Base-by-base conservation (phyloP, 331 rosid genomes). In the Telfairia occidentalis region DNA sequence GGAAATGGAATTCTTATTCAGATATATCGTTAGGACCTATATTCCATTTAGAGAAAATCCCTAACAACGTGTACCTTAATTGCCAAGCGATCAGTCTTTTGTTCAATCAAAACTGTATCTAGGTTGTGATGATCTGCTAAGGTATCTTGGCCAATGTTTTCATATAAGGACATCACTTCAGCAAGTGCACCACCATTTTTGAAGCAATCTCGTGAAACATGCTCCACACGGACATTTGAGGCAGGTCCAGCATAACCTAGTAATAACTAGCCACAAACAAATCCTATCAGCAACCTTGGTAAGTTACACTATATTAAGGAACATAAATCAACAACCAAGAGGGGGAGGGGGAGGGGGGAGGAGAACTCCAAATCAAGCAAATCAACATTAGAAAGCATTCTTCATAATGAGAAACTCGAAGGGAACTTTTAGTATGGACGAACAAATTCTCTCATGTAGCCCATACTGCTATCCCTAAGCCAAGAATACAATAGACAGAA, bases 201-300 rank as follows among this genome's bases (percentile, higher is more conserved):
- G 69, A 94, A 89, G 81, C 95, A 84, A 43, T 87, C 91, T 79
- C 80, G 85, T 5, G 92, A 89, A 71, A 76, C 85, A 76, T 7
- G 96, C 86, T 94, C 98, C 59, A 89, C 80, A 0, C 97, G 96
- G 29, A 89, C 92, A 78, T 90, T 85, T 65, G 96, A 91, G 71
- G 96, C 90, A 70, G 98, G 96, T 78, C 98, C 98, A 74, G 98
- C 90, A 91, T 85, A 91, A 64, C 83, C 91, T 75, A 88, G 71
- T 71, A 94, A 80, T 78, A 91, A 74, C 98, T 94, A 84, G 77
- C 13, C 76, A 79, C 70, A 82, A 54, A 61, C 77, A 77, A 57
- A 60, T 53, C 40, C 76, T 38, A 46, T 70, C 40, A 70, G 58
- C 34, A 69, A 70, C 13, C n/a, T 2, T 70, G 53, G 57, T 15